Conservation (phyloP, 2,329 filamentous ascomycete species). For the Colletotrichum tanaceti region DNA sequence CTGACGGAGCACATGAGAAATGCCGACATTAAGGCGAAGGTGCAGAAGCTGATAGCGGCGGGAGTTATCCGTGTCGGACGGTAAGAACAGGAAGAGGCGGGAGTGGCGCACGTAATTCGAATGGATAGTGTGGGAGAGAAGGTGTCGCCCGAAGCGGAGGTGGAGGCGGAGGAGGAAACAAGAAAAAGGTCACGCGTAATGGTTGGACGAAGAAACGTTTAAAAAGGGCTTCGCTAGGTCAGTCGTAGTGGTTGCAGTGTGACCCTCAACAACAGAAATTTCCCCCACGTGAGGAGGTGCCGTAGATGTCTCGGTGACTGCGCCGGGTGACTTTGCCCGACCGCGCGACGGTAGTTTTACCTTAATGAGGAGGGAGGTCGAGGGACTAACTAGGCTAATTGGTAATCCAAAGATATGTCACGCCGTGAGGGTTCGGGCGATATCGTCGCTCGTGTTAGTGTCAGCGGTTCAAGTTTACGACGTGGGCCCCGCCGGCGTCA, state of each 20-base stretch:
- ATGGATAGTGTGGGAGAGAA: background rate
- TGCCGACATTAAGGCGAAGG: slow-evolving; percentile 83
- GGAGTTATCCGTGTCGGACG: slow-evolving; percentile 86
- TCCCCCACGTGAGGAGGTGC: slow-evolving; percentile 35
- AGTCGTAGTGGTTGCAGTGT: slow-evolving; percentile 41
- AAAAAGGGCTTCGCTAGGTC: slow-evolving; percentile 33
- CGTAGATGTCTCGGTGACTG: background rate
- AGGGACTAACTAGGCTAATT: background rate
- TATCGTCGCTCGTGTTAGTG: slow-evolving; percentile 35
- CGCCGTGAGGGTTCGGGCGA: slow-evolving; percentile 6
- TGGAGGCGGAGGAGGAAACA: slow-evolving; percentile 9
- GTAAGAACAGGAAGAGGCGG: slow-evolving; percentile 43
- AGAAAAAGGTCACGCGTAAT: slow-evolving; percentile 39
- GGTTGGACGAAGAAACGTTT: slow-evolving; percentile 40
- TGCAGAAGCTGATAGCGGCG: slow-evolving; percentile 93
- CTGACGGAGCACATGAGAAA: slow-evolving; percentile 98
- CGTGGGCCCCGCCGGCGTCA: background rate
- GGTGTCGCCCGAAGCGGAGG: background rate
- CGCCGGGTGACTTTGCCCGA: slow-evolving; percentile 28
- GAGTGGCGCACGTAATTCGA: background rate
- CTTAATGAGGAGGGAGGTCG: too few species aligned
- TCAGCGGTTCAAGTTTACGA: slow-evolving; percentile 27
- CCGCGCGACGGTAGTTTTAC: too few species aligned
- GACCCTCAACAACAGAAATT: slow-evolving; percentile 34
- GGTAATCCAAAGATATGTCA: slow-evolving; percentile 12